A percentile compares a stretch with the other conserved stretches of the same genome.
phyloP scores from a whole-genome alignment of 331 rosid species.

The Cydonia oblonga region DNA sequence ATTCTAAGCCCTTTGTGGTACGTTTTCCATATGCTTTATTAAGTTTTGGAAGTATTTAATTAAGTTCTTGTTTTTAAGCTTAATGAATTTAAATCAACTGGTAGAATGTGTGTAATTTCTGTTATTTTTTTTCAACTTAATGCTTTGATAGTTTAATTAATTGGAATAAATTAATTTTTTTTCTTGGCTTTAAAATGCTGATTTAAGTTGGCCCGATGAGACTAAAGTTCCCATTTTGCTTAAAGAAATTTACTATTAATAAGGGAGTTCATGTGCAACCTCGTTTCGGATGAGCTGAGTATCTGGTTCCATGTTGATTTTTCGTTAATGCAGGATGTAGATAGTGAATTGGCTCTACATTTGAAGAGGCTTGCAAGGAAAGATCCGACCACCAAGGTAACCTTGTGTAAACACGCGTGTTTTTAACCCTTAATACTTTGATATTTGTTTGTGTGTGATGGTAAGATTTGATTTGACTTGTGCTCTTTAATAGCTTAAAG shows the following conservation, averaged over 20 bases:
- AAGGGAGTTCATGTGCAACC: not conserved
- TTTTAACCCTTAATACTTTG: not conserved
- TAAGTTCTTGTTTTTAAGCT: not conserved
- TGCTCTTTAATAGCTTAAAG: slow-evolving; percentile 61
- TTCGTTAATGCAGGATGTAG: slow-evolving; percentile 49
- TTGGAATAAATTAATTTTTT: not conserved
- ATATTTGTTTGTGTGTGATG: not conserved
- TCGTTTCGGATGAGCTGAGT: not conserved
- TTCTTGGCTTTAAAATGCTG: not conserved
- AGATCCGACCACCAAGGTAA: slow-evolving; percentile 87
- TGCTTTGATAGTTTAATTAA: not conserved
- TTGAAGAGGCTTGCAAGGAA: slow-evolving; percentile 91
- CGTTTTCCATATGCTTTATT: not conserved
- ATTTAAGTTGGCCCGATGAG: not conserved
- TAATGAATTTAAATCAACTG: not conserved
- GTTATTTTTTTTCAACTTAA: not conserved
- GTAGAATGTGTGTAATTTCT: not conserved
- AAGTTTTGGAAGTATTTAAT: not conserved
- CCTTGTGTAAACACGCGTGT: not conserved
- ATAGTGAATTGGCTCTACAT: slow-evolving; percentile 75
- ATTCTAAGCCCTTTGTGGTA: slow-evolving; percentile 43
- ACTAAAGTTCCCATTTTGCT: not conserved
- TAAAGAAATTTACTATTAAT: not conserved
- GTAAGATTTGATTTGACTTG: slow-evolving; percentile 14
- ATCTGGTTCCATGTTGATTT: not conserved